Evolutionary conservation across 2,329 filamentous ascomycete species (phyloP), one percentile per base, ranked within the genome.

Genomic region (Cladobotryum protrusum): DNA sequence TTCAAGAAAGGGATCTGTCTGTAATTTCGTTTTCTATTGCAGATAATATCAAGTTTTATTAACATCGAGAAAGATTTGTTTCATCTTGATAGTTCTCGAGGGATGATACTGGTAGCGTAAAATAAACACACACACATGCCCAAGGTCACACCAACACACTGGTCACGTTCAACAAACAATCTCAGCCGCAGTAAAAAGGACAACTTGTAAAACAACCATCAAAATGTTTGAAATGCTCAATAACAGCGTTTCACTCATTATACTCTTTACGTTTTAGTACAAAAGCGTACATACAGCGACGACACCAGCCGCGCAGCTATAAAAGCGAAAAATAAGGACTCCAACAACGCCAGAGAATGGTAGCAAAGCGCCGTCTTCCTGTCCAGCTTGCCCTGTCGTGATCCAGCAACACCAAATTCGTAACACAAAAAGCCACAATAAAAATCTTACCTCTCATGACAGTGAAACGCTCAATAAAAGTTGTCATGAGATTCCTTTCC

Each of bases 191-290:
- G 24, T 29, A 29, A 29, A n/a, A 29, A 29, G 24, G 24, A 29
- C 24, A 29, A 29, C 24, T 29, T 29, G 24, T 29, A 29, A 29
- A 37, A n/a, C 35, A 37, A n/a, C 35, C 35, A 14, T 37, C 39
- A 20, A n/a, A 42, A 20, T 29, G 24, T 8, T 29, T 29, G 39
- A 42, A 20, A 18, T 42, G 43, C 49, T 44, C 49, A 51, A 29
- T 20, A 41, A 41, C 49, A 47, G 49, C 49, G 49, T 51, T 51
- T 44, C 44, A 43, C 49, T 52, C 51, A 50, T 50, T 50, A 53
- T 47, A 44, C 39, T 53, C 44, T 36, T 45, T 50, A 51, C 48
- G 43, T 37, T 49, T 52, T 52, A 45, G 17, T 45, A 45, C 47
- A 49, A 49, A 45, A 39, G n/a, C 14, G 15, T 19, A 20, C 34